Percentiles rank a stretch among this genome's conserved stretches.
phyloP scores from a whole-genome alignment of 768 basidiomycete species.

The Amanita fuliginea region DNA sequence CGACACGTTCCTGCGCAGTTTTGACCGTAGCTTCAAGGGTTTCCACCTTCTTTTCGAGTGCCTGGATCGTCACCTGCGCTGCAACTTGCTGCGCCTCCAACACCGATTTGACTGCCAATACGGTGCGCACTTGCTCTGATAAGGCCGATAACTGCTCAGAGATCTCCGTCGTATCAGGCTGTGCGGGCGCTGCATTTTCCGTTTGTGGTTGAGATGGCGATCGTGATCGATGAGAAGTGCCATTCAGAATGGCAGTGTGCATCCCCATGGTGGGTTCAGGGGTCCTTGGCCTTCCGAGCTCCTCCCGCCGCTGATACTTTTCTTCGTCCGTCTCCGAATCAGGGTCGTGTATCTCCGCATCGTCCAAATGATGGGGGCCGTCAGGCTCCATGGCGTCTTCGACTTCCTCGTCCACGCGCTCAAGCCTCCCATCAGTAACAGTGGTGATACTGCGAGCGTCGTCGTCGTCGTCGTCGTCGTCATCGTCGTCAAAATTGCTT shows the following conservation, averaged over 20 bases:
- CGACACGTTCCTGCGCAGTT: constrained; percentile 25
- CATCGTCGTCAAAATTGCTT: constrained; percentile 21
- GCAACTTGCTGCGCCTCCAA: constrained; percentile 71
- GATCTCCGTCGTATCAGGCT: constrained; percentile 20
- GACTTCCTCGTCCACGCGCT: constrained; percentile 66
- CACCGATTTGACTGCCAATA: constrained; percentile 58
- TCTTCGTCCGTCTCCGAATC: constrained; percentile 7
- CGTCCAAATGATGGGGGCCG: constrained; percentile 12
- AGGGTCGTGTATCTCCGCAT: constrained; percentile 10
- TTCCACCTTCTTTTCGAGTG: constrained; percentile 57
- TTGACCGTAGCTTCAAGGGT: constrained; percentile 56
- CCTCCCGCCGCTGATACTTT: constrained; percentile 25
- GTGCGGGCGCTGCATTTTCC: constrained; percentile 10
- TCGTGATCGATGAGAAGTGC: background rate
- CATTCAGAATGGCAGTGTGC: constrained; percentile 11
- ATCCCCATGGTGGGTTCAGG: constrained; percentile 60
- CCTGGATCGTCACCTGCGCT: constrained; percentile 65
- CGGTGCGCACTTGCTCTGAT: constrained; percentile 63
- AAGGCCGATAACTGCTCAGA: constrained; percentile 57
- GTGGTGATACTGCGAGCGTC: constrained; percentile 67
- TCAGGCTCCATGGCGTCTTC: constrained; percentile 37
- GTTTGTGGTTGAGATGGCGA: constrained; percentile 16
- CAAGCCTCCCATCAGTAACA: constrained; percentile 55
- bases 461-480: constrained; percentile 49
- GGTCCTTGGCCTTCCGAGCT: constrained; percentile 63